Evolutionary conservation across 108 stramenopile species (phyloP), one percentile per base, ranked within the genome.

Genomic region (Skeletonema menzelii): DNA sequence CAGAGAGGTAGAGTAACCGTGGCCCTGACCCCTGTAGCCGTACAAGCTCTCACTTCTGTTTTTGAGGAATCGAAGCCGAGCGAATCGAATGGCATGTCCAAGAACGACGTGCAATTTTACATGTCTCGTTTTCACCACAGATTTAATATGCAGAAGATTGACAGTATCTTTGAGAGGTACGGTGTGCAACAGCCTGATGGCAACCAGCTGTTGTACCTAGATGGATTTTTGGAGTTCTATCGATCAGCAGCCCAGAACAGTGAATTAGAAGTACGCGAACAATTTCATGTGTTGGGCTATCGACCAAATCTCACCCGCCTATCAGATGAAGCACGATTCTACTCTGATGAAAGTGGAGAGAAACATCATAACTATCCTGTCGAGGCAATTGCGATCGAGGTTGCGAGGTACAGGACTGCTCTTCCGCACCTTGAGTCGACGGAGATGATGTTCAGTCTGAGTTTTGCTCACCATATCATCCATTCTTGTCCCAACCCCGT

Each of bases 211-310:
- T 69, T 98, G 22, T 92, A 71, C 59, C 67, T 88, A 13, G 84
- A 91, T 8, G 97, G 96, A 35, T 98, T 98, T 65, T 84, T 97
- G 15, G 85, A 83, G 7, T 97, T 96, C 73, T 97, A 97, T 81
- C 72, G 84, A 37, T 92, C 96, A 49, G 73, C 72, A 4, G 82
- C 86, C 4, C 87, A 88, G 61, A 78, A 65, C 19, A 83, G 86
- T 63, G 93, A 94, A 28, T 32, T 42, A 17, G 63, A 83, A 66
- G 92, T 85, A 67, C 26, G 26, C 67, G 30, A 46, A 30, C 55
- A 62, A 64, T 56, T 53, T 4, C 82, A 90, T 46, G 38, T 70
- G 22, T 88, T 89, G 82, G 95, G 95, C 15, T 96, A 87, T 63
- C 79, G 95, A 59, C 88, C 91, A 7, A 87, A 96, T 82, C 76